These are phyloP conservation scores for Mikania micrantha DNA, from an alignment of 129 eudicot genomes.

Conservation along the genomic window DNA sequence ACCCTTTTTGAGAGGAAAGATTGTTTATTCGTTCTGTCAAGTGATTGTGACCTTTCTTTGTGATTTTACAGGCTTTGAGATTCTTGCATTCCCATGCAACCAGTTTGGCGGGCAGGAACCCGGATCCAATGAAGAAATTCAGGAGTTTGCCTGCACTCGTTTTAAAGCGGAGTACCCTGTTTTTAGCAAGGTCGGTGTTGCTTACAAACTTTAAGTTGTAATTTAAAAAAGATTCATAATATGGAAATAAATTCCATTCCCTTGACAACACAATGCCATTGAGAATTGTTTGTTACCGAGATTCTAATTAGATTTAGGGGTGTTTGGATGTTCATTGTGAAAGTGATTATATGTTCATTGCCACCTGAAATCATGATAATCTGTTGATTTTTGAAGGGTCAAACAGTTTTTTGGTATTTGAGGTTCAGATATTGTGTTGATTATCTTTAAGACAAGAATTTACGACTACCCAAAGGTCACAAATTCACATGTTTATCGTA, in stretches of 20 bases:
- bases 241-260: not conserved
- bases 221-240: not conserved
- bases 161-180: slow-evolving; percentile 91
- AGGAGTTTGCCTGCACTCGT: slow-evolving; percentile 87
- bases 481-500: not conserved
- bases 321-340: not conserved
- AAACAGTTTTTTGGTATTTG: too few species aligned
- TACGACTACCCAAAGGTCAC: not conserved
- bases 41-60: not conserved
- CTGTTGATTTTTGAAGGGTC: not conserved
- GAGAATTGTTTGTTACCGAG: not conserved
- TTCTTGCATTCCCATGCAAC: slow-evolving; percentile 97
- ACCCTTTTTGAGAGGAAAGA: too few species aligned
- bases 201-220: not conserved
- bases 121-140: slow-evolving; percentile 77
- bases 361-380: too few species aligned
- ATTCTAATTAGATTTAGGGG: not conserved
- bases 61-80: slow-evolving; percentile 61
- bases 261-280: not conserved
- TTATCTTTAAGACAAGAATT: not conserved
- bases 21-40: not conserved
- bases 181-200: slow-evolving; percentile 61
- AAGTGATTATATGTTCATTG: not conserved
- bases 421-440: not conserved
- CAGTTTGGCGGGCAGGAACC: slow-evolving; percentile 97